Evolutionary conservation across 345 rosid species (phyloP).

Genomic region (Isatis tinctoria): DNA sequence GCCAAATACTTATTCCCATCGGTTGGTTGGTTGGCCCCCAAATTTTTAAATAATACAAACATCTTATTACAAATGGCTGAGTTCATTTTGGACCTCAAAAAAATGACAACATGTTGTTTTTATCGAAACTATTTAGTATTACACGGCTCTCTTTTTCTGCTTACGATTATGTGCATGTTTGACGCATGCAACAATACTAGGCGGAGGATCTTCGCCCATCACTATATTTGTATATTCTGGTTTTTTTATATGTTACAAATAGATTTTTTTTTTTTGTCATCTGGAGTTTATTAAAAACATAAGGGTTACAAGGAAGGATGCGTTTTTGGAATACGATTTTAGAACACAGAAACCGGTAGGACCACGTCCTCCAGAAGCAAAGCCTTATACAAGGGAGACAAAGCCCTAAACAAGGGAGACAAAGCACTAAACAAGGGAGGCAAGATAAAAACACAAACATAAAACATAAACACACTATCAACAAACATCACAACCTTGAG

Average conservation of each 20-base stretch:
- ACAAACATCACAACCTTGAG: too few relatives aligned
- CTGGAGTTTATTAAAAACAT: too few relatives aligned
- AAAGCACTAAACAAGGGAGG: too few relatives aligned
- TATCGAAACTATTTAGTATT: not conserved
- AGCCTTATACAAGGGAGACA: too few relatives aligned
- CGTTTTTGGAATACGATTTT: too few relatives aligned
- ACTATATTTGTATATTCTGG: not conserved
- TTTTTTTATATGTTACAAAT: not conserved
- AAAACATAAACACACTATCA: too few relatives aligned
- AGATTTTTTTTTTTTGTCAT: too few relatives aligned
- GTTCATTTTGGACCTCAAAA: not conserved
- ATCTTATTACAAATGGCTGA: not conserved
- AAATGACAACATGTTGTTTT: not conserved
- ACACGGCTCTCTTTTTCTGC: constrained; percentile 8
- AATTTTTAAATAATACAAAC: not conserved
- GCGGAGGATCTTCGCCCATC: not conserved
- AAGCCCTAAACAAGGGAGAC: too few relatives aligned
- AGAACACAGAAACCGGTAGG: too few relatives aligned
- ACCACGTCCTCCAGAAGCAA: too few relatives aligned
- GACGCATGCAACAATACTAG: constrained; percentile 6
- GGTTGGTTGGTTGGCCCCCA: not conserved
- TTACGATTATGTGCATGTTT: constrained; percentile 3
- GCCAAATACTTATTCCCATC: constrained; percentile 14
- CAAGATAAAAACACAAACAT: too few relatives aligned
- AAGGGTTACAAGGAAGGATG: too few relatives aligned